These are phyloP conservation scores for Cyclotella kingstonii DNA, from an alignment of 108 stramenopile species.

Conservation along the genomic window DNA sequence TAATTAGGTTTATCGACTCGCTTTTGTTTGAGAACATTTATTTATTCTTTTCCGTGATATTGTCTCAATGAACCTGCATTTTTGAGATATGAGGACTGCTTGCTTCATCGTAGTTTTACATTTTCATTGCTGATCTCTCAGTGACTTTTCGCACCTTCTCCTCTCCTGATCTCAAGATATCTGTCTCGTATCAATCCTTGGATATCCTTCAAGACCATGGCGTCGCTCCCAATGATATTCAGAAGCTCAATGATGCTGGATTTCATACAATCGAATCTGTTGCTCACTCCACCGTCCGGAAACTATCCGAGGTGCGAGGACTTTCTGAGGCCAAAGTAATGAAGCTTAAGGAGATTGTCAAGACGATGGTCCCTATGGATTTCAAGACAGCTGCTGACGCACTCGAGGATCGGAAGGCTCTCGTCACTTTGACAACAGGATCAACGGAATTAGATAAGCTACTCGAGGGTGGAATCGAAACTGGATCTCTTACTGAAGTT, in stretches of 20 bases:
- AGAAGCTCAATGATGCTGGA: constrained; percentile 94
- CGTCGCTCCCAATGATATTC: constrained; percentile 92
- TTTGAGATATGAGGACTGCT: not conserved
- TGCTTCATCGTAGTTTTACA: not conserved
- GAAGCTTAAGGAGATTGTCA: constrained; percentile 95
- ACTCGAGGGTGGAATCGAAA: constrained; percentile 97
- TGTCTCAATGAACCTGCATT: too few relatives aligned
- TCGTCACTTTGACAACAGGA: constrained; percentile 93
- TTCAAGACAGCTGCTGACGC: constrained; percentile 96
- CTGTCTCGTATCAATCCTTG: constrained; percentile 63
- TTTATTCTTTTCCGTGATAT: too few relatives aligned
- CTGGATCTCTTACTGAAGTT: constrained; percentile 97
- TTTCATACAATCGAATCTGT: constrained; percentile 97
- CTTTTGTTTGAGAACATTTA: too few relatives aligned
- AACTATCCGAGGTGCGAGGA: constrained; percentile 96
- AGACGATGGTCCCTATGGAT: constrained; percentile 94
- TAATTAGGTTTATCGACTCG: too few relatives aligned
- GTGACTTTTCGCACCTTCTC: constrained; percentile 2
- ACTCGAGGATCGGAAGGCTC: constrained; percentile 82
- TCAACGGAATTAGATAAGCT: constrained; percentile 96
- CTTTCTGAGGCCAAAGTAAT: constrained; percentile 92
- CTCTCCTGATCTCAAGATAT: constrained; percentile 27
- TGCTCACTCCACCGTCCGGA: constrained; percentile 92
- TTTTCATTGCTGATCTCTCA: not conserved
- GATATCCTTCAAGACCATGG: constrained; percentile 93